phyloP scores from a whole-genome alignment of 805 yeast genomes.

The Suhomyces xylopsoci region DNA sequence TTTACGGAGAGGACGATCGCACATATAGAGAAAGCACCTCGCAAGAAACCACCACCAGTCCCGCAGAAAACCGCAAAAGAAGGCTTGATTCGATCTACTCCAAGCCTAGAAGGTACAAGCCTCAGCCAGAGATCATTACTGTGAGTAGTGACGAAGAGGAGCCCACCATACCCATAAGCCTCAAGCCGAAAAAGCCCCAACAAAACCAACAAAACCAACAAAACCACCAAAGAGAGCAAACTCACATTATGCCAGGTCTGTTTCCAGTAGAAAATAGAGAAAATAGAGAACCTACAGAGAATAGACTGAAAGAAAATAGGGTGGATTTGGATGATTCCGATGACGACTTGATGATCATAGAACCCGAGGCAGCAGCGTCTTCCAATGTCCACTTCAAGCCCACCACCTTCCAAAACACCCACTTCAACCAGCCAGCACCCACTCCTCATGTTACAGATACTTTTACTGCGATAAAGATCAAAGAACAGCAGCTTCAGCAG shows the following conservation, averaged over 20 bases:
- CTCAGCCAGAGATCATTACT: not conserved
- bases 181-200: not conserved
- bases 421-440: constrained; percentile 8
- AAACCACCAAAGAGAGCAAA: too few species aligned
- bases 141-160: not conserved
- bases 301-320: too few species aligned
- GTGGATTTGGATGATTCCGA: not conserved
- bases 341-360: constrained; percentile 12
- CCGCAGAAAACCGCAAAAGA: not conserved
- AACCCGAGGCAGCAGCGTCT: constrained; percentile 5
- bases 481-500: constrained; percentile 6
- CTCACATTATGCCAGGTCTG: not conserved
- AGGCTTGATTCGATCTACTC: not conserved
- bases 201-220: too few species aligned
- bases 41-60: not conserved
- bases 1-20: not conserved
- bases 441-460: constrained; percentile 8
- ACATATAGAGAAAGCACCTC: not conserved
- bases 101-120: not conserved
- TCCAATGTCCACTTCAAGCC: constrained; percentile 10
- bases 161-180: not conserved
- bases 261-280: not conserved
- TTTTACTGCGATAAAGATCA: not conserved
- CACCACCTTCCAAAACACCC: constrained; percentile 7
- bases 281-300: not conserved